Evolutionary conservation across 2,329 filamentous ascomycete species (phyloP).

Genomic region (Curvularia lunata): DNA sequence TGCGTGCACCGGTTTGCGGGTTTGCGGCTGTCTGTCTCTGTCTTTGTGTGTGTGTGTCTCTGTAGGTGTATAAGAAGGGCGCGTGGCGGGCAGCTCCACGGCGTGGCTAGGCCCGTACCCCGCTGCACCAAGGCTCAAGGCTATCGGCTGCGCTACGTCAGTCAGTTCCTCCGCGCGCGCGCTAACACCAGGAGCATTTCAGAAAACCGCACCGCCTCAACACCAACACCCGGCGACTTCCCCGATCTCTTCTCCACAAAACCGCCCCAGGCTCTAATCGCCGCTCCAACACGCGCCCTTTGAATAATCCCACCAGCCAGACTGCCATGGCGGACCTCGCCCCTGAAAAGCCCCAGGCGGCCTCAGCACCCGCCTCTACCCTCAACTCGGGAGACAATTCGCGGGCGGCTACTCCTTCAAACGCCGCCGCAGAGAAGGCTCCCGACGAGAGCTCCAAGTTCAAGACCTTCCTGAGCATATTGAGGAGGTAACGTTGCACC

Average conservation of each 20-base stretch:
- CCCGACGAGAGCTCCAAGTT: conserved; percentile 86
- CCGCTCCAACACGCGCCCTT: conserved; percentile 1
- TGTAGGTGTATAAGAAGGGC: not conserved
- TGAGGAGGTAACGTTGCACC: conserved; percentile 72
- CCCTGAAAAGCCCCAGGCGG: conserved; percentile 34
- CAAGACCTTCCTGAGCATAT: conserved; percentile 83
- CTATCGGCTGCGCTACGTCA: conserved; percentile 36
- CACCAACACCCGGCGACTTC: conserved; percentile 18
- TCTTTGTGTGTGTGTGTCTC: not conserved
- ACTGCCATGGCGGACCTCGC: conserved; percentile 43
- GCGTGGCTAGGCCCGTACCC: conserved; percentile 5
- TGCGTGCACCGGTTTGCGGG: not conserved
- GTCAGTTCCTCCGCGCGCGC: conserved; percentile 24
- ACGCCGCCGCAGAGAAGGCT: conserved; percentile 58
- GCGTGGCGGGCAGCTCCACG: not conserved
- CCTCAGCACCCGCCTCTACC: conserved; percentile 39
- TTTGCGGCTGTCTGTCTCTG: too few relatives aligned
- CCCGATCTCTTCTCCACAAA: conserved; percentile 9
- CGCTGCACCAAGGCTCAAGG: conserved; percentile 12
- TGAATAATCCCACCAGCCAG: not conserved
- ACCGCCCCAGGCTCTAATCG: not conserved
- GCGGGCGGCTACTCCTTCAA: conserved; percentile 44
- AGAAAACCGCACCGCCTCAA: conserved; percentile 25
- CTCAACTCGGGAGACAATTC: conserved; percentile 45
- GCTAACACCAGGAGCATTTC: conserved; percentile 11